A percentile compares a stretch with the other conserved stretches of the same genome.
Evolutionary conservation across 768 basidiomycete genomes (phyloP).

Genomic region (Hericium coralloides): DNA sequence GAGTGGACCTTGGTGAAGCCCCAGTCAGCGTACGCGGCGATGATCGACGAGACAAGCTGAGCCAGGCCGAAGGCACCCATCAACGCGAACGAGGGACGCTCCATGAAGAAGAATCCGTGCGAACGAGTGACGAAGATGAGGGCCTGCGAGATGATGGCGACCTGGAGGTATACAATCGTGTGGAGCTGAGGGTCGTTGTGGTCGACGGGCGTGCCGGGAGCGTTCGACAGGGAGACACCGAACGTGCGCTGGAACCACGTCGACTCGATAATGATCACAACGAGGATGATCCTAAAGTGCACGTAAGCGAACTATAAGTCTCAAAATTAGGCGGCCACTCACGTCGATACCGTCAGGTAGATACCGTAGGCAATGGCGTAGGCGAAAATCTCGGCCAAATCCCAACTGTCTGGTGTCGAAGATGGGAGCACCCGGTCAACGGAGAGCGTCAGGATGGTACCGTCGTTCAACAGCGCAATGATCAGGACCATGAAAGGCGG

Average conservation of each 20-base stretch:
- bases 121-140: slow-evolving; percentile 95
- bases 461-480: slow-evolving; percentile 94
- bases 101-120: slow-evolving; percentile 95
- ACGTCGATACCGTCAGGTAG: slow-evolving; percentile 90
- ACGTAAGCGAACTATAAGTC: neutral
- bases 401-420: slow-evolving; percentile 90
- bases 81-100: slow-evolving; percentile 84
- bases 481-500: slow-evolving; percentile 99
- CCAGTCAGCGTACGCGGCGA: slow-evolving; percentile 90
- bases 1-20: slow-evolving; percentile 79
- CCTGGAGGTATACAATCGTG: slow-evolving; percentile 90
- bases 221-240: slow-evolving; percentile 45
- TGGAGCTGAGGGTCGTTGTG: slow-evolving; percentile 72
- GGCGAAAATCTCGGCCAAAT: slow-evolving; percentile 91
- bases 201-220: slow-evolving; percentile 16
- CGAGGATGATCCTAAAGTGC: slow-evolving; percentile 54
- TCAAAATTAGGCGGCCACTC: slow-evolving; percentile 21
- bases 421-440: slow-evolving; percentile 95
- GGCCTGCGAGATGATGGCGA: slow-evolving; percentile 98
- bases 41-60: slow-evolving; percentile 92
- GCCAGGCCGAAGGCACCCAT: slow-evolving; percentile 88
- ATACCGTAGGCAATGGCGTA: slow-evolving; percentile 94
- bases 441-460: slow-evolving; percentile 97
- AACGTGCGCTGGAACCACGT: slow-evolving; percentile 87
- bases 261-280: slow-evolving; percentile 79